Conservation (phyloP, 208 protist species). For the Wallacemonas sp. region DNA sequence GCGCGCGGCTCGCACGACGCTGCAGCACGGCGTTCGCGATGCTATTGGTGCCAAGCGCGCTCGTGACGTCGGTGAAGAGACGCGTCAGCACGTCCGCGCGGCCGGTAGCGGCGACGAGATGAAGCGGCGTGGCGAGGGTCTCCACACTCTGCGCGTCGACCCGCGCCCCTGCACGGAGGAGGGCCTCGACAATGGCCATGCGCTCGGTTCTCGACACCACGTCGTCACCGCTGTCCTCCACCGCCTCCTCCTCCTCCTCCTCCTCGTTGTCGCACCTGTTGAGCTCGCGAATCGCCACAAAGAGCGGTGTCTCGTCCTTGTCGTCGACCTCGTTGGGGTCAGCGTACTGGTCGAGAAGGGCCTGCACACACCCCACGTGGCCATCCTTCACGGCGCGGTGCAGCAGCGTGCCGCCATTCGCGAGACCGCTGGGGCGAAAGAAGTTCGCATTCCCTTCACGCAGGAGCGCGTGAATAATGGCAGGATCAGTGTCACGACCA, state of each 20-base stretch:
- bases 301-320: conserved; percentile 62
- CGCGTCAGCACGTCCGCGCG: conserved; percentile 31
- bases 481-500: conserved; percentile 14
- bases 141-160: conserved; percentile 51
- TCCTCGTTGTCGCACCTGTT: not conserved
- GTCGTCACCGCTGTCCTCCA: too few species aligned
- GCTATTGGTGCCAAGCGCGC: not conserved
- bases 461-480: conserved; percentile 49
- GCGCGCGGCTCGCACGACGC: conserved; percentile 2
- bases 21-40: not conserved
- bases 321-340: conserved; percentile 71
- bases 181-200: conserved; percentile 36
- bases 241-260: not conserved
- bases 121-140: conserved; percentile 61
- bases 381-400: conserved; percentile 58
- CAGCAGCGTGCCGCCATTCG: conserved; percentile 55
- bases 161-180: conserved; percentile 53
- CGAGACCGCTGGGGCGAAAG: conserved; percentile 44
- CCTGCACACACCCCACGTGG: conserved; percentile 26
- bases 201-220: too few species aligned
- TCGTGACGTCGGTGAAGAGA: conserved; percentile 32
- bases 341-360: conserved; percentile 68
- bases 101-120: conserved; percentile 49
- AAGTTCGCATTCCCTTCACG: conserved; percentile 50
- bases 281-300: conserved; percentile 35